Base-by-base conservation (phyloP, 148 eudicot species). In the Nepenthes mirabilis region DNA sequence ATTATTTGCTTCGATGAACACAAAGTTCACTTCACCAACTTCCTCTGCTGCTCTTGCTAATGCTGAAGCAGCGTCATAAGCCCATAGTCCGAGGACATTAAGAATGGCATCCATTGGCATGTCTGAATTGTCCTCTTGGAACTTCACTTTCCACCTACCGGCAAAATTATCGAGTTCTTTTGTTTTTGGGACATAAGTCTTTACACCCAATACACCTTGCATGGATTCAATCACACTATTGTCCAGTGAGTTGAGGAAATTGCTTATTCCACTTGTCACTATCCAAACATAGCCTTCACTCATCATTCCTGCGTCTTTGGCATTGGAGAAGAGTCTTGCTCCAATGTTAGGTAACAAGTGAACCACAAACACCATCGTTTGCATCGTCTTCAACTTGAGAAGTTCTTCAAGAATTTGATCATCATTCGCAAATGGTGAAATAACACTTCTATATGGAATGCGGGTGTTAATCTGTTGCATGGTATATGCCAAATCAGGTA, bases 121-220 rank as follows among this genome's bases (percentile, higher is more conserved):
- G 23, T 55, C 36, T 11, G 47, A 33, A 36, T 73, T 67, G 5
- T 53, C 62, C 32, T 68, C 57, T 32, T 37, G 60, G 9, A 34
- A 53, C 60, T 63, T 33, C 33, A 13, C 55, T 60, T 52, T 36
- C 70, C 63, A 66, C 10, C 43, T 47, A 51, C 35, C 35, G n/a
- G 9, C 37, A 33, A 73, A 63, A 11, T 60, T 14, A n/a, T 51
- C 47, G 9, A 73, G 63, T 47, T 68, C 32, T n/a, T 68, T 51
- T 9, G 65, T 73, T 47, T 56, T 36, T 37, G 72, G 72, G 33
- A 78, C 55, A 14, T 67, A 65, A 36, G 80, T 58, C 56, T 55
- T 81, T 14, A 78, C 55, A 14, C 85, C 85, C 4, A 78, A 37
- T 3, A 75, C 74, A 5, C 82, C 85, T 65, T 81, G 75, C 82